A percentile compares a stretch with the other conserved stretches of the same genome.
Evolutionary conservation across 441 rosid genomes (phyloP).

Genomic region (Erodium trifolium): DNA sequence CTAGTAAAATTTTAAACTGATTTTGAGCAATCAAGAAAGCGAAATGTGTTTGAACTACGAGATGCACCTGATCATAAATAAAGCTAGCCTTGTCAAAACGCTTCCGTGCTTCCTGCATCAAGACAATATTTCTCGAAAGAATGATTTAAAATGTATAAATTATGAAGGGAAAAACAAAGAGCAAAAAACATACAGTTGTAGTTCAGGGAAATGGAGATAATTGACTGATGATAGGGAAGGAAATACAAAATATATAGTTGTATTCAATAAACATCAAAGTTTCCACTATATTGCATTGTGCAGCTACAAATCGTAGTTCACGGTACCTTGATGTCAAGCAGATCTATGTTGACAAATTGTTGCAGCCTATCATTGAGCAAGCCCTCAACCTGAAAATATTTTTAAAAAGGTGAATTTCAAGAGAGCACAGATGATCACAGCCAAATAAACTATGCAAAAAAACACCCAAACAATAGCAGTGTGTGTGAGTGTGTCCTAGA

Average conservation of each 20-base stretch:
- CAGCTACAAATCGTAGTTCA: slow-evolving; percentile 16
- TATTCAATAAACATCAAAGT: background rate
- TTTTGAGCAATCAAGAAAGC: background rate
- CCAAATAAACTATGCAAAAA: background rate
- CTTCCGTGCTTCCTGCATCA: slow-evolving; percentile 89
- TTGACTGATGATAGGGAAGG: slow-evolving; percentile 6
- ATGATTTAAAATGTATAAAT: background rate
- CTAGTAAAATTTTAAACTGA: slow-evolving; percentile 1
- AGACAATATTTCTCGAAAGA: slow-evolving; percentile 26
- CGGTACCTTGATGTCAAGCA: slow-evolving; percentile 92
- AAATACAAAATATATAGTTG: background rate
- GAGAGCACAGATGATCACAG: slow-evolving; percentile 5
- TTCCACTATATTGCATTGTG: slow-evolving; percentile 2
- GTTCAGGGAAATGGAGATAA: background rate
- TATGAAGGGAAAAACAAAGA: background rate
- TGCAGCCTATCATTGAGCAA: slow-evolving; percentile 90
- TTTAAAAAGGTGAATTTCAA: slow-evolving; percentile 4
- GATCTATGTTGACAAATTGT: slow-evolving; percentile 85
- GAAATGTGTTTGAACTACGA: background rate
- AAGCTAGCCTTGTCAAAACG: slow-evolving; percentile 96
- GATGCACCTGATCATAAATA: slow-evolving; percentile 80
- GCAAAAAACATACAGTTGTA: slow-evolving; percentile 1
- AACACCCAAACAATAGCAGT: background rate
- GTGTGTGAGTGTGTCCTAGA: background rate
- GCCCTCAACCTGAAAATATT: slow-evolving; percentile 74